These are phyloP conservation scores for Nymphaea colorata DNA, from an alignment of 164 flowering plant species.

Conservation along the genomic window DNA sequence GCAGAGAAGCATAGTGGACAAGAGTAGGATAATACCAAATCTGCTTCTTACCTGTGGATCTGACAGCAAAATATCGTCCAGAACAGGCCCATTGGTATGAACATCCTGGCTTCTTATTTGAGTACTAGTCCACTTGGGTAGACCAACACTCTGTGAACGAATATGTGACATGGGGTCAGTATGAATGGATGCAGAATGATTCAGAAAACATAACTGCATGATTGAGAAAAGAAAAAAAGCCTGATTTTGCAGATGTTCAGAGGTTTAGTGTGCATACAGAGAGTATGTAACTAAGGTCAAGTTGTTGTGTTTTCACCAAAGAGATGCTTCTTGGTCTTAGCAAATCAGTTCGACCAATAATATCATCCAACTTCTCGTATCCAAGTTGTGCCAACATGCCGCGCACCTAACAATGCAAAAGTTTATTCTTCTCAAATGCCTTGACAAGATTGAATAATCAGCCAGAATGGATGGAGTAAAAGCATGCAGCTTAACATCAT, in stretches of 20 bases:
- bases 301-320: slow-evolving; percentile 86
- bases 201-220: too few species aligned
- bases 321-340: slow-evolving; percentile 70
- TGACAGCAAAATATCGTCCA: slow-evolving; percentile 75
- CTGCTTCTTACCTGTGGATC: slow-evolving; percentile 66
- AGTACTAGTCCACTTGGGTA: slow-evolving; percentile 88
- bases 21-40: too few species aligned
- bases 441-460: too few species aligned
- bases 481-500: too few species aligned
- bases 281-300: slow-evolving; percentile 78
- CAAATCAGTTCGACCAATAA: slow-evolving; percentile 81
- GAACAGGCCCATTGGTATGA: slow-evolving; percentile 84
- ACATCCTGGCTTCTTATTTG: slow-evolving; percentile 79
- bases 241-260: not conserved
- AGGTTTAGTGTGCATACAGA: slow-evolving; percentile 29
- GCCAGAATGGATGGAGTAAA: too few species aligned
- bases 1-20: too few species aligned
- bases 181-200: too few species aligned
- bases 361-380: slow-evolving; percentile 79
- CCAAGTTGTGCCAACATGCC: slow-evolving; percentile 92
- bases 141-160: slow-evolving; percentile 58
- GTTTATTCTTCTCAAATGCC: too few species aligned
- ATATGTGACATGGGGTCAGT: not conserved
- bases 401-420: slow-evolving; percentile 48
- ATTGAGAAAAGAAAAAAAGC: too few species aligned